phyloP scores from a whole-genome alignment of 345 rosid species.

The Dipteronia sinensis region DNA sequence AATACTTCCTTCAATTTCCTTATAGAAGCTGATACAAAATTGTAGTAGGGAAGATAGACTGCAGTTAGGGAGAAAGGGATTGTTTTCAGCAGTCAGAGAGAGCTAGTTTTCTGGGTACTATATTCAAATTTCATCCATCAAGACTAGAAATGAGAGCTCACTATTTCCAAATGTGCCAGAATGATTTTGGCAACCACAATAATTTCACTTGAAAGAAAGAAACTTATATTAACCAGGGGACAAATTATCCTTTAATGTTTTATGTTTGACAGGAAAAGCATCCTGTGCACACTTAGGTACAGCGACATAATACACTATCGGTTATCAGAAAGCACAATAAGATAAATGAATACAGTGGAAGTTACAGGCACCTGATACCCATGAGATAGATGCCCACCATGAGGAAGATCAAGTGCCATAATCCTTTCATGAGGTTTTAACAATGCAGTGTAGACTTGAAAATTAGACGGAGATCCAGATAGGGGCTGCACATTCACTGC shows the following conservation, averaged over 20 bases:
- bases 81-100: neutral
- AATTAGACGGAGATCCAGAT: conserved; percentile 96
- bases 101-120: neutral
- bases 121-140: neutral
- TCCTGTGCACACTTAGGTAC: neutral
- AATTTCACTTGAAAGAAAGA: neutral
- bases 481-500: conserved; percentile 96
- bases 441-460: conserved; percentile 94
- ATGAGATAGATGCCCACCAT: conserved; percentile 99
- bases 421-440: conserved; percentile 96
- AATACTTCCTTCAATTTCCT: neutral
- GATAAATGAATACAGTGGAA: conserved; percentile 6
- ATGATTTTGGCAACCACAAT: neutral
- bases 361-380: conserved; percentile 81
- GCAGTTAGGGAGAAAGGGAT: neutral
- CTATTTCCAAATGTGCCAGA: neutral
- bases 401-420: conserved; percentile 99
- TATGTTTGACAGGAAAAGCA: neutral
- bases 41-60: too few species aligned
- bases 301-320: neutral
- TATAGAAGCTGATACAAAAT: neutral
- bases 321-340: neutral
- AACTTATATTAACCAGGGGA: neutral
- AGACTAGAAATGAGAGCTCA: neutral
- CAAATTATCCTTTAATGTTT: neutral